Percentiles rank a stretch among this genome's conserved stretches.
These are phyloP conservation scores for Ascochyta clinopodiicola DNA, from an alignment of 2,329 filamentous ascomycete species.

Conservation along the genomic window DNA sequence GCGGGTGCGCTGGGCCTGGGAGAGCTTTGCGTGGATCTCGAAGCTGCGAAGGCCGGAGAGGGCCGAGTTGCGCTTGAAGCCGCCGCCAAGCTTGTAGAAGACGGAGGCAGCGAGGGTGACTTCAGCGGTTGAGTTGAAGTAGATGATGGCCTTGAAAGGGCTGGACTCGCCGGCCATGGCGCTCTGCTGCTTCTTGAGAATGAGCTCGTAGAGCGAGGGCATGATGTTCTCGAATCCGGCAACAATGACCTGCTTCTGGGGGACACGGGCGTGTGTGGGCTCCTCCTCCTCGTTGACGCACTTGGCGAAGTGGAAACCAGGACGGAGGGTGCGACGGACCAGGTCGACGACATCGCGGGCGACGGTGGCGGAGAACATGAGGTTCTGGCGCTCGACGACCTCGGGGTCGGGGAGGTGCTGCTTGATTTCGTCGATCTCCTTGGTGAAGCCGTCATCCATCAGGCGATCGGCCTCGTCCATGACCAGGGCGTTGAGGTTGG, in stretches of 20 bases:
- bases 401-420: conserved; percentile 65
- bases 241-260: conserved; percentile 76
- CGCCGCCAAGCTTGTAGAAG: conserved; percentile 59
- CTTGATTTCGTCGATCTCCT: conserved; percentile 57
- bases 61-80: conserved; percentile 40
- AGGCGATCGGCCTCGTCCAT: conserved; percentile 73
- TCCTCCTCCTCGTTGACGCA: conserved; percentile 83
- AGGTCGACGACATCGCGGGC: conserved; percentile 81
- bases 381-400: conserved; percentile 78
- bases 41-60: conserved; percentile 51
- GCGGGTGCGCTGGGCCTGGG: conserved; percentile 71
- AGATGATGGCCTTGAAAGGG: conserved; percentile 96
- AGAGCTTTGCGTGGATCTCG: conserved; percentile 81
- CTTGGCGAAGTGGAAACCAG: conserved; percentile 85
- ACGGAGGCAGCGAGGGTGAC: conserved; percentile 70
- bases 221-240: conserved; percentile 76
- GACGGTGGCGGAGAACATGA: conserved; percentile 95
- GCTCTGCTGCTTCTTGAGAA: conserved; percentile 64
- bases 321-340: conserved; percentile 79
- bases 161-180: conserved; percentile 50
- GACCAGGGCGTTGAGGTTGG: conserved; percentile 65
- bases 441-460: conserved; percentile 63
- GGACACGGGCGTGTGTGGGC: conserved; percentile 83
- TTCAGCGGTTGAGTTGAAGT: conserved; percentile 80
- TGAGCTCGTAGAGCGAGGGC: conserved; percentile 78